These are phyloP conservation scores for Gonium pectorale DNA, from an alignment of 139 green algal species.

Conservation along the genomic window DNA sequence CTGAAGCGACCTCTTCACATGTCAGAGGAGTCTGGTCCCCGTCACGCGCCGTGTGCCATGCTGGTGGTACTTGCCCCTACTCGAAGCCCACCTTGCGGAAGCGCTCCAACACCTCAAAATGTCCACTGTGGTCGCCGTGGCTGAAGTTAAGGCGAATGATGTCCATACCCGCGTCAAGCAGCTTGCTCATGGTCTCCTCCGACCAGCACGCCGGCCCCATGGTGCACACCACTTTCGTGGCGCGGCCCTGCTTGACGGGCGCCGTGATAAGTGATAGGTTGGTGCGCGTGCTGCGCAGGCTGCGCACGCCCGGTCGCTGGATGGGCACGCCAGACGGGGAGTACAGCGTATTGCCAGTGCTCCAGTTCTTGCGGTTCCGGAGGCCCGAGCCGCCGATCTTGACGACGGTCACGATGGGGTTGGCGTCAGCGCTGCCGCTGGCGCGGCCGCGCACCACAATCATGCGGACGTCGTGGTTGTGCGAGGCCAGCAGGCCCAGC, in stretches of 20 bases:
- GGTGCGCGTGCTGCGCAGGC: slow-evolving; percentile 66
- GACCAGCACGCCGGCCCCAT: slow-evolving; percentile 74
- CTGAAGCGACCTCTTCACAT: too few relatives aligned
- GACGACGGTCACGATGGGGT: slow-evolving; percentile 52
- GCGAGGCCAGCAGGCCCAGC: slow-evolving; percentile 67
- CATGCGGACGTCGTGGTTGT: slow-evolving; percentile 63
- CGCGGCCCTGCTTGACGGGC: slow-evolving; percentile 46
- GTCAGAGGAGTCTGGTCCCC: too few relatives aligned
- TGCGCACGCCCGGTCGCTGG: slow-evolving; percentile 51
- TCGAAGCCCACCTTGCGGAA: slow-evolving; percentile 69
- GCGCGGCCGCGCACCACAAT: slow-evolving; percentile 48
- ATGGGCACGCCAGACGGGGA: slow-evolving; percentile 52
- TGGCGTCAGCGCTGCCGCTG: slow-evolving; percentile 45
- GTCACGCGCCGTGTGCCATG: too few relatives aligned
- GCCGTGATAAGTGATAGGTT: slow-evolving; percentile 66
- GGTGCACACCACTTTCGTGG: slow-evolving; percentile 76
- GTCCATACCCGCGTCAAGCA: slow-evolving; percentile 80
- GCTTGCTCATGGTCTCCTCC: slow-evolving; percentile 67
- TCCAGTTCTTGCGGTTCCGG: slow-evolving; percentile 51
- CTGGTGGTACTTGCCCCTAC: too few relatives aligned
- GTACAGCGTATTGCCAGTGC: slow-evolving; percentile 52
- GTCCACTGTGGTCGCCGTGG: slow-evolving; percentile 74
- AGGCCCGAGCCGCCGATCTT: slow-evolving; percentile 50
- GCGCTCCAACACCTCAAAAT: slow-evolving; percentile 68
- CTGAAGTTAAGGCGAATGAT: slow-evolving; percentile 80